Evolutionary conservation across 2,329 filamentous ascomycete genomes (phyloP), one percentile per base, ranked within the genome.

Genomic region (Penicillium polonicum): DNA sequence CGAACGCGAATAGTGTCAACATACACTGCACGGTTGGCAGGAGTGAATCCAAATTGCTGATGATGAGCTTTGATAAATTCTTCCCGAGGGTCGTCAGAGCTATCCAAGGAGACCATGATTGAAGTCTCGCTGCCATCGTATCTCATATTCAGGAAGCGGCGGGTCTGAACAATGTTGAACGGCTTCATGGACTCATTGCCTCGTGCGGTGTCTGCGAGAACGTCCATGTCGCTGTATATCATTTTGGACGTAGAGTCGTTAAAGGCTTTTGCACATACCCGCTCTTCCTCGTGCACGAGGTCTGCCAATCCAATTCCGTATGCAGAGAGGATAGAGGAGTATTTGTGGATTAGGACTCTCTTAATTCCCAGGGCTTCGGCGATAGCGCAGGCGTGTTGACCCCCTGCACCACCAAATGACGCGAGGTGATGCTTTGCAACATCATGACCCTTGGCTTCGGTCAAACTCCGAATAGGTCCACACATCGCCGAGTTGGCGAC

Each of bases 401-500:
- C 92, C 39, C 92, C 92, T 0, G 92, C 92, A 44, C 92, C 92
- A 38, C 92, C 92, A 75, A 96, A 96, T 0, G 89, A 93, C 0
- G 91, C 91, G 35, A 96, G 81, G 9, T 90, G 81, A 72, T 96
- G 92, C 66, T 89, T 90, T 1, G 89, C 90, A 1, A 90, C 91
- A 70, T 95, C 91, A 62, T 94, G 89, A 0, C 92, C 91, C 74
- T 92, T 90, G 15, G 90, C 91, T 72, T 96, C 91, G 0, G 91
- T 96, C 62, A 95, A 82, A 23, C 88, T 91, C 19, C 91, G 83
- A 64, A 96, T 96, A 0, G 91, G 91, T 33, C 91, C 80, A 5
- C 89, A 92, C 91, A 96, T 96, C 15, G 90, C 87, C 76, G 94
- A 91, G 68, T 96, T 95, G 2, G 91, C 91, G 45, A 96, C 91